Evolutionary conservation across 2,329 filamentous ascomycete species (phyloP).

Genomic region (Colletotrichum spinosum): DNA sequence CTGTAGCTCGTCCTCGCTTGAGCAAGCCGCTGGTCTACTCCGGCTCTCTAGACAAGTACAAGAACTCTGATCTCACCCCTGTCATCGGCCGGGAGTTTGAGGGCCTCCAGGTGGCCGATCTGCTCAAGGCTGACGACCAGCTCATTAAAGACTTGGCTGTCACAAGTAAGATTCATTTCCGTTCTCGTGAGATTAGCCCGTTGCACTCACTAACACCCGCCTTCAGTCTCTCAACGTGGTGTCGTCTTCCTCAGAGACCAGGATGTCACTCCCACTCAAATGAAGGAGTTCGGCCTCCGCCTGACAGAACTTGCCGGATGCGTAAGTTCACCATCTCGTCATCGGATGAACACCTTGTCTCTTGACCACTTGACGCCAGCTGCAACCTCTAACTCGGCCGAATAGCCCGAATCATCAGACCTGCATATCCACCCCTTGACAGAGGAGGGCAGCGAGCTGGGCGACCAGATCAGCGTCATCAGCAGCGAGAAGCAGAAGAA

Average conservation of each 20-base stretch:
- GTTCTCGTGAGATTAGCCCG: not conserved
- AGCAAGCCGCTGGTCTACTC: slow-evolving; percentile 52
- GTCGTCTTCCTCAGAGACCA: slow-evolving; percentile 53
- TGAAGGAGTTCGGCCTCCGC: slow-evolving; percentile 52
- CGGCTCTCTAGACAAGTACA: slow-evolving; percentile 54
- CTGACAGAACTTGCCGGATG: slow-evolving; percentile 48
- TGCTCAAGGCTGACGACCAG: slow-evolving; percentile 54
- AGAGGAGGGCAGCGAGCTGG: slow-evolving; percentile 63
- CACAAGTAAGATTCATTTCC: slow-evolving; percentile 46
- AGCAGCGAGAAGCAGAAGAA: slow-evolving; percentile 67
- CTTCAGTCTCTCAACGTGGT: slow-evolving; percentile 49
- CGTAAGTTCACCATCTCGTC: slow-evolving; percentile 21
- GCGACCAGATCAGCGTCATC: slow-evolving; percentile 68
- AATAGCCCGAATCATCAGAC: slow-evolving; percentile 57
- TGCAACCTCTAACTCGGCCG: slow-evolving; percentile 14
- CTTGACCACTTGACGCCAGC: too few relatives aligned
- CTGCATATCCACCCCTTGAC: slow-evolving; percentile 67
- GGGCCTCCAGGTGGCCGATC: slow-evolving; percentile 48
- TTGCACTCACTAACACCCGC: not conserved
- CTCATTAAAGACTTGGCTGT: slow-evolving; percentile 66
- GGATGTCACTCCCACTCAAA: slow-evolving; percentile 49
- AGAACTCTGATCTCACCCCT: slow-evolving; percentile 56
- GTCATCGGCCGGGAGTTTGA: slow-evolving; percentile 63
- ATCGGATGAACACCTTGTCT: not conserved
- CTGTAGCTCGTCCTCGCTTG: slow-evolving; percentile 45